Evolutionary conservation across 305 asterid genomes (phyloP).

Genomic region (Solanum hybrid): DNA sequence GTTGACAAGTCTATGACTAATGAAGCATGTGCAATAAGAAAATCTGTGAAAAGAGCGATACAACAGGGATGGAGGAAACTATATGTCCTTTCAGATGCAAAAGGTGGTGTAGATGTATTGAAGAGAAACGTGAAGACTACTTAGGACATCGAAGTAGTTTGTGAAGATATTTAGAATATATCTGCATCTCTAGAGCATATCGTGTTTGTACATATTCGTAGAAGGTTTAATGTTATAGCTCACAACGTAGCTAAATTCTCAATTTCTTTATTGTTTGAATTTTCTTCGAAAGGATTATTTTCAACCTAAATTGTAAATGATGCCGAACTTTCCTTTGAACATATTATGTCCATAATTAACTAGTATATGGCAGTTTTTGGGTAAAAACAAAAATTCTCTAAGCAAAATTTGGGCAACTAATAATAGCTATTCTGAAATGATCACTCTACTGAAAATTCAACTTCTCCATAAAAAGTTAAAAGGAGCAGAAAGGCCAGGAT

Average conservation of each 20-base stretch:
- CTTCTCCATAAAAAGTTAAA: not conserved
- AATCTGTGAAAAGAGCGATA: too few relatives aligned
- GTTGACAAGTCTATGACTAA: not conserved
- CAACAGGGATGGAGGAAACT: not conserved
- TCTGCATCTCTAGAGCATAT: not conserved
- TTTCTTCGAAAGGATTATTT: not conserved
- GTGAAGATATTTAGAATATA: not conserved
- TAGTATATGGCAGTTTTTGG: not conserved
- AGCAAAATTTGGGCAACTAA: not conserved
- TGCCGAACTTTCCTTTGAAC: not conserved
- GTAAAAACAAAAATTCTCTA: too few relatives aligned
- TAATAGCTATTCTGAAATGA: not conserved
- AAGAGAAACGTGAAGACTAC: not conserved
- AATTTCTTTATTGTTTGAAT: not conserved
- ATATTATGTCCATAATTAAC: not conserved
- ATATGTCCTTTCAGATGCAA: not conserved
- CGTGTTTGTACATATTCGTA: not conserved
- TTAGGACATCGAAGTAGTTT: not conserved
- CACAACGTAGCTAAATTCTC: not conserved
- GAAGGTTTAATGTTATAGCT: not conserved
- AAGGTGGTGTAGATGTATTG: not conserved
- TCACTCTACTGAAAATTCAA: not conserved
- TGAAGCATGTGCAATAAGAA: not conserved
- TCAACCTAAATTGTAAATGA: not conserved
- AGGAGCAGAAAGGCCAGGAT: not conserved